A percentile compares a stretch with the other conserved stretches of the same genome.
phyloP scores from a whole-genome alignment of 1,284 basidiomycete species.

The Anthracocystis panici-leucophaei region DNA sequence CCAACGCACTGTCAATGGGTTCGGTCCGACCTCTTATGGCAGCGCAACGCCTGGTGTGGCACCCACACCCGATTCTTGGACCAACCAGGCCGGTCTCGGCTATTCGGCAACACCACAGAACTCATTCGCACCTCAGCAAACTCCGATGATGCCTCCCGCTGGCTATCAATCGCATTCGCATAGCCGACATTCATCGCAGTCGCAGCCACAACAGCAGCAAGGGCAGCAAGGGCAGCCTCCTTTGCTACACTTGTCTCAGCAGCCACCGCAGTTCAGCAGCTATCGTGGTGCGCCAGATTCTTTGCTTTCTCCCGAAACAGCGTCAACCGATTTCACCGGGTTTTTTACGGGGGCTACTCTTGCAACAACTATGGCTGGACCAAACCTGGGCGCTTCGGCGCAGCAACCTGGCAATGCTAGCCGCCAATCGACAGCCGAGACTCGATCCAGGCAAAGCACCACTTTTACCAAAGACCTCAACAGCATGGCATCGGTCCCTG shows the following conservation, averaged over 20 bases:
- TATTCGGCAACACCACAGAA: constrained; percentile 23
- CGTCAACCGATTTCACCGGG: constrained; percentile 32
- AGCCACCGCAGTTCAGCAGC: constrained; percentile 32
- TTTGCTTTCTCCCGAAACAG: constrained; percentile 33
- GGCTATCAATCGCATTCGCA: constrained; percentile 13
- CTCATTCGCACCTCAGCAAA: constrained; percentile 24
- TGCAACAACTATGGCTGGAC: constrained; percentile 1
- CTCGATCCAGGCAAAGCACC: constrained; percentile 38
- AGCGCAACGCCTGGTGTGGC: background rate
- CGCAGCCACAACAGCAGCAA: constrained; percentile 21
- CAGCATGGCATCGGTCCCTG: constrained; percentile 16
- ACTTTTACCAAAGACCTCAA: constrained; percentile 26
- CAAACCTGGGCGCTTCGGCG: background rate
- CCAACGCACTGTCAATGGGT: constrained; percentile 25
- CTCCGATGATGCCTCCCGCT: constrained; percentile 16
- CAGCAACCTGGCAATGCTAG: constrained; percentile 15
- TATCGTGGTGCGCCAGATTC: constrained; percentile 32
- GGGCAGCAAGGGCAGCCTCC: constrained; percentile 20
- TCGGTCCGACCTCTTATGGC: constrained; percentile 8
- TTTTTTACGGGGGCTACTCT: constrained; percentile 17
- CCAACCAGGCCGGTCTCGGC: constrained; percentile 12
- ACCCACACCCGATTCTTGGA: constrained; percentile 26
- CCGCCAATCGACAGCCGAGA: constrained; percentile 19
- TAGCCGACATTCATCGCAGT: constrained; percentile 16
- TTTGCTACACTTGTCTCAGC: constrained; percentile 30